Evolutionary conservation across 106 monocot species (phyloP).

Genomic region (Dactylorhiza incarnata): DNA sequence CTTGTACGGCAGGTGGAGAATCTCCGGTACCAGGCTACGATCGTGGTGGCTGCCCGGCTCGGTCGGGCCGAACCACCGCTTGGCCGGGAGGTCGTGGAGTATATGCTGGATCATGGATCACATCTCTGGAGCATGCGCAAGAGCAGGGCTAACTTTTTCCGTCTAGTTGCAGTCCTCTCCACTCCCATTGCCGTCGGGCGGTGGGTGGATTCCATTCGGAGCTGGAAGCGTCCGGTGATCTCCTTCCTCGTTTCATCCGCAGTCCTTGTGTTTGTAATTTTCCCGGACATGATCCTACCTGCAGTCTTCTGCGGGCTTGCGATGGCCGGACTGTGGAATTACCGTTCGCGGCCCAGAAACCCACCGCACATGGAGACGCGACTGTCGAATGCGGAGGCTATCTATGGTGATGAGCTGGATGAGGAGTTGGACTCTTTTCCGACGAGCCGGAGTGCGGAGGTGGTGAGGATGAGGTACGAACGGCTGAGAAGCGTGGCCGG

Average conservation of each 20-base stretch:
- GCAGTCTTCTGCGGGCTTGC: constrained; percentile 18
- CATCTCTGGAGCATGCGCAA: constrained; percentile 77
- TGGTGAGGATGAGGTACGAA: constrained; percentile 71
- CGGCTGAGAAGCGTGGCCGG: constrained; percentile 70
- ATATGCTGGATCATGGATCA: constrained; percentile 68
- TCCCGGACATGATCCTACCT: constrained; percentile 62
- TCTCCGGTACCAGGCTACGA: constrained; percentile 61
- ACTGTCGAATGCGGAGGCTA: constrained; percentile 60
- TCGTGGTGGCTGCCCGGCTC: constrained; percentile 52
- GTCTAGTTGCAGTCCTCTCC: constrained; percentile 55
- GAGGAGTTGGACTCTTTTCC: constrained; percentile 82
- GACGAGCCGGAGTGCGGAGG: constrained; percentile 33
- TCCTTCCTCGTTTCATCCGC: constrained; percentile 19
- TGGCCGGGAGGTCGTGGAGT: constrained; percentile 72
- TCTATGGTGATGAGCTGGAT: constrained; percentile 60
- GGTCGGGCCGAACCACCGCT: constrained; percentile 69
- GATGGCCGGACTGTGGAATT: constrained; percentile 45
- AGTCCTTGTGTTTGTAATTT: constrained; percentile 24
- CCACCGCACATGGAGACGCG: constrained; percentile 71
- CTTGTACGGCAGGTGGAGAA: constrained; percentile 47
- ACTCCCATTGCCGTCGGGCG: constrained; percentile 25
- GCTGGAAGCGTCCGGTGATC: constrained; percentile 45
- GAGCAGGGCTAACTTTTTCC: constrained; percentile 89
- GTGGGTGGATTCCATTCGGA: constrained; percentile 39
- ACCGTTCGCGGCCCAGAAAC: constrained; percentile 43